Evolutionary conservation across 345 rosid genomes (phyloP).

Genomic region (Eucalyptus cloeziana): DNA sequence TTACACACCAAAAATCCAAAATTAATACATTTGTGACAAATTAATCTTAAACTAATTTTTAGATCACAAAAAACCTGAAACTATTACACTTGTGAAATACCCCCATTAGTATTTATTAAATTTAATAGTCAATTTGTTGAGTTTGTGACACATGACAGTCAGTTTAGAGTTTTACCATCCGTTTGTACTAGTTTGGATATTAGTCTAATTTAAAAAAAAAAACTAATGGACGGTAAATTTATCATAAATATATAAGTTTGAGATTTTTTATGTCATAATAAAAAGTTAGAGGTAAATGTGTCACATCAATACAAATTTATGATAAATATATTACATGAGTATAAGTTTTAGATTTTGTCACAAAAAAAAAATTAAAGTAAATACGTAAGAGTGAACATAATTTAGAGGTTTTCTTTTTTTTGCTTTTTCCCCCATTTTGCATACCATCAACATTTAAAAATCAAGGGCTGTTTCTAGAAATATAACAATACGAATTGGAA

Average conservation of each 20-base stretch:
- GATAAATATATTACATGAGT: rapidly evolving
- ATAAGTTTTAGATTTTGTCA: no score
- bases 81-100: no score
- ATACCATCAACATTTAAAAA: rapidly evolving
- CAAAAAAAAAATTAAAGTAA: no score
- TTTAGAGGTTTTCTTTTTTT: no score
- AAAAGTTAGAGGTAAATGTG: rapidly evolving
- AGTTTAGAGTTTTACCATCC: no score
- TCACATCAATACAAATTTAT: rapidly evolving
- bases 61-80: no score
- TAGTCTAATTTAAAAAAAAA: no score
- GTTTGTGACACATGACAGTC: no score
- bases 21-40: rapidly evolving
- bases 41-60: no score
- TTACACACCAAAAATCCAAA: rapidly evolving
- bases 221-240: rapidly evolving
- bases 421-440: rapidly evolving
- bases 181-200: rapidly evolving
- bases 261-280: rapidly evolving
- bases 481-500: no score
- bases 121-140: rapidly evolving
- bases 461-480: no score
- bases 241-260: rapidly evolving
- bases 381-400: rapidly evolving
- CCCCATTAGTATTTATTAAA: no score